A percentile compares a stretch with the other conserved stretches of the same genome.
Evolutionary conservation across 2,329 filamentous ascomycete genomes (phyloP).

Genomic region (Leptographium galeiforme): DNA sequence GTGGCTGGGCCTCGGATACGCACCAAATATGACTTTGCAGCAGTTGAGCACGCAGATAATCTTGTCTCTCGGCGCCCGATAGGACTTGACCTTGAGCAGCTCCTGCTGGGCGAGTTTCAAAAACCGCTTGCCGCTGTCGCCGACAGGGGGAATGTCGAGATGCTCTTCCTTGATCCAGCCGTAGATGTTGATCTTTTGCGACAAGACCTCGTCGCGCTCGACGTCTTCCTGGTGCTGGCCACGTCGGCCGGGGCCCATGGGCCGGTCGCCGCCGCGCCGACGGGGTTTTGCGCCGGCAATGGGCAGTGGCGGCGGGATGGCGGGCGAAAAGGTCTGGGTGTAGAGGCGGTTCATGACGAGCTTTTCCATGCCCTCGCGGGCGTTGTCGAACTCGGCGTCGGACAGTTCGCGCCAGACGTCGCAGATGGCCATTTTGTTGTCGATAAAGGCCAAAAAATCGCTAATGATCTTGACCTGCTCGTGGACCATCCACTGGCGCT

Average conservation of each 20-base stretch:
- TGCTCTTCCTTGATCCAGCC: constrained; percentile 89
- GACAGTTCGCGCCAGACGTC: constrained; percentile 95
- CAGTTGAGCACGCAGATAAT: constrained; percentile 97
- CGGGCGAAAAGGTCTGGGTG: constrained; percentile 88
- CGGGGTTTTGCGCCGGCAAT: constrained; percentile 55
- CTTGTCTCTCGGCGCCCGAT: constrained; percentile 93
- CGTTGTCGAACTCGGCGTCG: constrained; percentile 96
- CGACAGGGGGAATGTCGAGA: constrained; percentile 76
- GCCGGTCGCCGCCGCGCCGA: constrained; percentile 53
- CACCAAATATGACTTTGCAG: constrained; percentile 98
- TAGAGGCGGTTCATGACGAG: constrained; percentile 97
- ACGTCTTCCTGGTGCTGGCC: constrained; percentile 98
- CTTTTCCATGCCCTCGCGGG: constrained; percentile 97
- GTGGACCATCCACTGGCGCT: constrained; percentile 98
- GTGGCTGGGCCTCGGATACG: constrained; percentile 12
- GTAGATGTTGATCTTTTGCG: constrained; percentile 95
- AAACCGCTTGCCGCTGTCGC: constrained; percentile 78
- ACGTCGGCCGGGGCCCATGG: constrained; percentile 66
- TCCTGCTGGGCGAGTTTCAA: constrained; percentile 85
- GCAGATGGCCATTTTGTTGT: constrained; percentile 94
- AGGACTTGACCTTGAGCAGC: constrained; percentile 88
- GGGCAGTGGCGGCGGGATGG: constrained; percentile 70
- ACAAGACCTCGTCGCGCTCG: constrained; percentile 86
- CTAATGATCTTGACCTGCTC: constrained; percentile 98
- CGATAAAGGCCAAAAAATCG: constrained; percentile 92